phyloP scores from a whole-genome alignment of 768 basidiomycete genomes.

The Roridomyces roridus region DNA sequence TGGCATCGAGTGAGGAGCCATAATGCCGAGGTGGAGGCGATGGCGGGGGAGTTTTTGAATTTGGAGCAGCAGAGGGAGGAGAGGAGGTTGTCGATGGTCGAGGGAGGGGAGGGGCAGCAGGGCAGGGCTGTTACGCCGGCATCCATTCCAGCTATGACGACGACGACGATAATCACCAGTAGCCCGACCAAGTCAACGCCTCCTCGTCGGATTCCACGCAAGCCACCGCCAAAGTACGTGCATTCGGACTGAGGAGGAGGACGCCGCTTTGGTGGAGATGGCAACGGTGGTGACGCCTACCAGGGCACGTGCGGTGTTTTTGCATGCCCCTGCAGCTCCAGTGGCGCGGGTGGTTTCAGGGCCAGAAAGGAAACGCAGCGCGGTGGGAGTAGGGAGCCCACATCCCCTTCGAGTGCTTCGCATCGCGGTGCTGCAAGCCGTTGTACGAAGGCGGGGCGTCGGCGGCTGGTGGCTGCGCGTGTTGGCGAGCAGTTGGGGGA shows the following conservation, averaged over 20 bases:
- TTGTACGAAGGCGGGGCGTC: slow-evolving; percentile 20
- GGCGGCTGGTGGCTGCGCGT: slow-evolving; percentile 17
- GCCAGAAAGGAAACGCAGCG: no score
- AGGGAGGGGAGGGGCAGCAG: no score
- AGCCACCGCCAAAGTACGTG: neutral
- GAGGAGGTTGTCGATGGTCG: no score
- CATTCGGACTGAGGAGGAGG: neutral
- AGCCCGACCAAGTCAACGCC: no score
- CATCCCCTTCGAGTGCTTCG: slow-evolving; percentile 24
- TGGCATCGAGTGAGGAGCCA: slow-evolving; percentile 2
- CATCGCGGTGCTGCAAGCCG: slow-evolving; percentile 16
- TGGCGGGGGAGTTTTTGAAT: neutral
- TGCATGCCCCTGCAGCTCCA: no score
- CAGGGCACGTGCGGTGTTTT: no score
- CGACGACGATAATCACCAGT: no score
- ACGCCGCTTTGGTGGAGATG: neutral
- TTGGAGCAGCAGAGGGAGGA: no score
- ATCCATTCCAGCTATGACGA: no score
- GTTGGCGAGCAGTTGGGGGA: slow-evolving; percentile 17
- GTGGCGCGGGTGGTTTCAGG: no score
- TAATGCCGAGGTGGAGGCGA: neutral
- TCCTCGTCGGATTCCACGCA: slow-evolving; percentile 4
- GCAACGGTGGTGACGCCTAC: neutral
- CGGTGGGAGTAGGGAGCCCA: no score
- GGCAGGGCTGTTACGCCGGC: no score